A percentile compares a stretch with the other conserved stretches of the same genome.
Conservation (phyloP, 306 rosid species). For the Fragaria ananassa region DNA sequence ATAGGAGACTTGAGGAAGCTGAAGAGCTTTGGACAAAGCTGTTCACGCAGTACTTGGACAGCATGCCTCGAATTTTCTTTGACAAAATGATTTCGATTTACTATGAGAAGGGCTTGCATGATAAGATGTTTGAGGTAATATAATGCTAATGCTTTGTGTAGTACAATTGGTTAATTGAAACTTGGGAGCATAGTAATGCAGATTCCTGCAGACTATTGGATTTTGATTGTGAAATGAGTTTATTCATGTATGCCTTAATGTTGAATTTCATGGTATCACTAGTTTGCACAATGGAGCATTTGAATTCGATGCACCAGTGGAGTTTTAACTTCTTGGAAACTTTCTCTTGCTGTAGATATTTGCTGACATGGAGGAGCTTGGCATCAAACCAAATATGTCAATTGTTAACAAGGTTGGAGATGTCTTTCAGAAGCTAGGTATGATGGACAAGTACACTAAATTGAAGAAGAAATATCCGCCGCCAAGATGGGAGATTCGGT, state of each 20-base stretch:
- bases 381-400: slow-evolving; percentile 53
- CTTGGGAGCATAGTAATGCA: not conserved
- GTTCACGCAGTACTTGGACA: slow-evolving; percentile 64
- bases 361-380: slow-evolving; percentile 98
- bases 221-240: slow-evolving; percentile 2
- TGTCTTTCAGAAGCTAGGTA: slow-evolving; percentile 71
- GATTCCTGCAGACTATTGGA: not conserved
- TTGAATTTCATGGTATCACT: not conserved
- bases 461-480: slow-evolving; percentile 75
- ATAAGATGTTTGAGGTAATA: slow-evolving; percentile 88
- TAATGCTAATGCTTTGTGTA: not conserved
- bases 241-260: not conserved
- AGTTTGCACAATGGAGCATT: slow-evolving; percentile 6
- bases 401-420: slow-evolving; percentile 64
- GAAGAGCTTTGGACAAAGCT: slow-evolving; percentile 91
- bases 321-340: slow-evolving; percentile 26
- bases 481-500: slow-evolving; percentile 62
- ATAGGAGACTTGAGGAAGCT: slow-evolving; percentile 86
- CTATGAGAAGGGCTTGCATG: slow-evolving; percentile 53
- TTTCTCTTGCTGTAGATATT: slow-evolving; percentile 52
- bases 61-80: slow-evolving; percentile 81
- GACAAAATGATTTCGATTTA: slow-evolving; percentile 78
- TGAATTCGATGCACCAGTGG: slow-evolving; percentile 1
- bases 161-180: not conserved
- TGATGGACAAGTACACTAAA: slow-evolving; percentile 68